phyloP scores from a whole-genome alignment of 495 filamentous ascomycete genomes.

The Penicillium canariense region DNA sequence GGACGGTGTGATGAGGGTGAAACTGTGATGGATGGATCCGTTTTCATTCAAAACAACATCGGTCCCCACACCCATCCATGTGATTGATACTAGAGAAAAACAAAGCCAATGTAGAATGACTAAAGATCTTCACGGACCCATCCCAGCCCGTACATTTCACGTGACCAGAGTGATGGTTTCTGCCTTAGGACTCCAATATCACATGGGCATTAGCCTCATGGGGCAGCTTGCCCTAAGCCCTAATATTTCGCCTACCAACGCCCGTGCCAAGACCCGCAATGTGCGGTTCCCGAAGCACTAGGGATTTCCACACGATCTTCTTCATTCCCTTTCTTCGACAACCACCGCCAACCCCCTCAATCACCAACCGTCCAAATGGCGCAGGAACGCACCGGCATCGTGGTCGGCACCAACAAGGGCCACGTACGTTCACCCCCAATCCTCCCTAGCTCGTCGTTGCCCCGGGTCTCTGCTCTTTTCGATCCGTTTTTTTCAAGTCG shows the following conservation, averaged over 20 bases:
- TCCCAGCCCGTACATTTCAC: neutral
- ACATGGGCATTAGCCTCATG: conserved; percentile 12
- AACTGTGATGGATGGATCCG: conserved; percentile 22
- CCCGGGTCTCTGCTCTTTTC: conserved; percentile 20
- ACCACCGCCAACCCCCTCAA: conserved; percentile 46
- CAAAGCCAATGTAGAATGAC: neutral
- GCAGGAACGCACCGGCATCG: conserved; percentile 69
- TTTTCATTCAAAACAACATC: neutral
- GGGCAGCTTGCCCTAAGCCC: conserved; percentile 26
- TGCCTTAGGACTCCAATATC: conserved; percentile 9
- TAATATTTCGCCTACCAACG: conserved; percentile 36
- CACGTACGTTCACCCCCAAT: conserved; percentile 62
- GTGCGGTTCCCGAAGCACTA: conserved; percentile 35
- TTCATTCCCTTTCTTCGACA: conserved; percentile 39
- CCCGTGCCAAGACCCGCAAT: conserved; percentile 34
- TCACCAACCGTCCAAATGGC: conserved; percentile 54
- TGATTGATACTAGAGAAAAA: neutral
- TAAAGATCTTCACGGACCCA: neutral
- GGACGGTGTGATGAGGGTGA: conserved; percentile 36
- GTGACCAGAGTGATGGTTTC: neutral
- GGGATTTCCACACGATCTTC: conserved; percentile 37
- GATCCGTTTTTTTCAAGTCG: conserved; percentile 15
- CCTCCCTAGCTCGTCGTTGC: conserved; percentile 3
- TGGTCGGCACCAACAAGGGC: conserved; percentile 82
- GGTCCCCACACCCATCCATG: neutral